phyloP scores from a whole-genome alignment of 805 yeast genomes.

The Kodamaea neixiangensis region DNA sequence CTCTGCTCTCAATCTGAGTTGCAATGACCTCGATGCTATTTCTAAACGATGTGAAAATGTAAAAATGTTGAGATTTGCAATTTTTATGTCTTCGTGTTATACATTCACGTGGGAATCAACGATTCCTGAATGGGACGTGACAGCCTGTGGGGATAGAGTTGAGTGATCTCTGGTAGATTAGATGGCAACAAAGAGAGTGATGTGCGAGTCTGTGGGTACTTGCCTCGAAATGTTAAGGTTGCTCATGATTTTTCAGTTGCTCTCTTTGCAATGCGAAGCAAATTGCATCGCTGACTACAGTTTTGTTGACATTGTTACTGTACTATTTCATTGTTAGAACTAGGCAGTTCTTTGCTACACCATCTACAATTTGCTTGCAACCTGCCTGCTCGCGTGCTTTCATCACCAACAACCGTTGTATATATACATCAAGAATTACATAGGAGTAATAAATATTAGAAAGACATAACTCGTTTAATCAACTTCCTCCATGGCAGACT shows the following conservation, averaged over 20 bases:
- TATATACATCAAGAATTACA: constrained; percentile 8
- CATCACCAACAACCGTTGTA: constrained; percentile 1
- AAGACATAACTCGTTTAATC: constrained; percentile 53
- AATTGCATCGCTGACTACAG: too few relatives aligned
- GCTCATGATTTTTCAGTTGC: too few relatives aligned
- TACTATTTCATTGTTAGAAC: too few relatives aligned
- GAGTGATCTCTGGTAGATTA: not conserved
- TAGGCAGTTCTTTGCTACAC: too few relatives aligned
- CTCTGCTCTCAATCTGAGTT: not conserved
- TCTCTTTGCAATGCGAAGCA: too few relatives aligned
- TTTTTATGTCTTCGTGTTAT: not conserved
- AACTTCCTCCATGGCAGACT: constrained; percentile 95
- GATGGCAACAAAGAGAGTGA: not conserved
- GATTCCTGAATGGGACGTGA: not conserved
- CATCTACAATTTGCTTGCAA: too few relatives aligned
- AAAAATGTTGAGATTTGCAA: constrained; percentile 1
- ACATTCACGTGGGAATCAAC: constrained; percentile 2
- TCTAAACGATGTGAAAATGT: not conserved
- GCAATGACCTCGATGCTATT: not conserved
- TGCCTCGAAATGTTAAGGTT: not conserved
- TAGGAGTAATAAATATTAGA: constrained; percentile 7
- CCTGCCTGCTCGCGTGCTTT: too few relatives aligned
- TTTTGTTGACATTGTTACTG: too few relatives aligned
- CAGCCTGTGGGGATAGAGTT: not conserved
- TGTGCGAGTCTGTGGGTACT: not conserved